These are phyloP conservation scores for Solanum phureja DNA, from an alignment of 257 asterid species.

Conservation along the genomic window DNA sequence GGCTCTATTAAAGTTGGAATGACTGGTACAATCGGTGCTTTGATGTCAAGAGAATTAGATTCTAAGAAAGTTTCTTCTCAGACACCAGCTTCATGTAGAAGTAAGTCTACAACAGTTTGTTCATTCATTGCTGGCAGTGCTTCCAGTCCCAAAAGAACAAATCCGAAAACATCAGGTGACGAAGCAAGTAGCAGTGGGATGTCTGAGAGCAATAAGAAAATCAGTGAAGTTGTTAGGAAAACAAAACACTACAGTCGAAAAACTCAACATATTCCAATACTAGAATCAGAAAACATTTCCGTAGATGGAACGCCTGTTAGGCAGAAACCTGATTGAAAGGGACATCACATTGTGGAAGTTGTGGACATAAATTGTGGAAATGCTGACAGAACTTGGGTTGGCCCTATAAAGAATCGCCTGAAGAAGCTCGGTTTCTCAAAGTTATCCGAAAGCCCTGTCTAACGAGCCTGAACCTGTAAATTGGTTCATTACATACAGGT, in stretches of 20 bases:
- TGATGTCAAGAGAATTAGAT: slow-evolving; percentile 64
- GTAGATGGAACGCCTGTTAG: not conserved
- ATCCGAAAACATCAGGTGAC: not conserved
- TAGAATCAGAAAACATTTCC: slow-evolving; percentile 5
- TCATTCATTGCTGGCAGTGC: not conserved
- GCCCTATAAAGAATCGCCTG: slow-evolving; percentile 7
- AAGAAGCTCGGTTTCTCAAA: slow-evolving; percentile 15
- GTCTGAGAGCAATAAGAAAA: not conserved
- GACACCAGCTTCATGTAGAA: not conserved
- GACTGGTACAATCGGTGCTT: slow-evolving; percentile 69
- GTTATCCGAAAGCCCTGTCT: slow-evolving; percentile 3
- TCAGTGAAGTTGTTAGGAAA: not conserved
- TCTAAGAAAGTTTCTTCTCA: slow-evolving; percentile 29
- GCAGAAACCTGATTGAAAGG: not conserved
- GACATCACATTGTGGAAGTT: slow-evolving; percentile 6
- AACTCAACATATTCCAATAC: slow-evolving; percentile 9
- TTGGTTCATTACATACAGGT: slow-evolving; percentile 16
- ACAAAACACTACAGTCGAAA: not conserved
- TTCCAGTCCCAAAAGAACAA: not conserved
- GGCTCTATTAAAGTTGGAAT: slow-evolving; percentile 70
- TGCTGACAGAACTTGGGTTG: not conserved
- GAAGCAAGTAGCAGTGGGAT: not conserved
- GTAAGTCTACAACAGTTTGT: not conserved
- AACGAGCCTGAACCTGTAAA: not conserved
- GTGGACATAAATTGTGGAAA: slow-evolving; percentile 16